Evolutionary conservation across 140 eudicot species (phyloP), one percentile per base, ranked within the genome.

Genomic region (Bidens hawaiensis): DNA sequence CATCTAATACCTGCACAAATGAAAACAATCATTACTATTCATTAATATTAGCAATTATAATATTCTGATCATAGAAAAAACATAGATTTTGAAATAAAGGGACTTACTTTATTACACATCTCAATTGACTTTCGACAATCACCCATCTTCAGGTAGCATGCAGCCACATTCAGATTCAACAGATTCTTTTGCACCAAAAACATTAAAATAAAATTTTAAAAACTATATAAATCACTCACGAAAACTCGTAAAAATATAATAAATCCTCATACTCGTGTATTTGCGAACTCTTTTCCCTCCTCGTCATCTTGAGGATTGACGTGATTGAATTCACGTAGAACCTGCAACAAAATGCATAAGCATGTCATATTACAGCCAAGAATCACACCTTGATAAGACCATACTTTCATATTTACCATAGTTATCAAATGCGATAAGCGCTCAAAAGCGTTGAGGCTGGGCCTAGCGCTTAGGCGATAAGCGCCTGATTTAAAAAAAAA

Each of bases 261-360:
- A 45, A 72, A 26, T 68, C 42, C 11, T 28, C 89, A 59, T 88
- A 88, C 99, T 77, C 96, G 80, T 59, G 86, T 79, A 28, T 85
- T 77, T 16, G 86, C 67, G 60, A 93, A 93, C 65, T 88, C 99
- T 69, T 93, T 93, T 61, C 96, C 99, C 55, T 93, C 99, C 27
- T 88, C 94, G n/a, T 93, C 99, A 81, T 83, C 90, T 75, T 81
- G 90, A 56, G 99, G 99, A 81, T 93, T 82, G 26, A 93, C 99
- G 76, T 93, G 96, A 67, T 93, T 93, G 72, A 93, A 93, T 62
- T 93, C 99, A 10, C 99, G 96, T 70, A 93, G 86, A 73, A 93
- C 78, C 99, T 93, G 84, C 55, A 78, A 74, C 40, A 25, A 46
- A 36, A 53, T 15, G 47, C 45, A 49, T n/a, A 36, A 50, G 16